These are phyloP conservation scores for Kodamaea kakaduensis DNA, from an alignment of 805 yeast genomes.

Conservation along the genomic window DNA sequence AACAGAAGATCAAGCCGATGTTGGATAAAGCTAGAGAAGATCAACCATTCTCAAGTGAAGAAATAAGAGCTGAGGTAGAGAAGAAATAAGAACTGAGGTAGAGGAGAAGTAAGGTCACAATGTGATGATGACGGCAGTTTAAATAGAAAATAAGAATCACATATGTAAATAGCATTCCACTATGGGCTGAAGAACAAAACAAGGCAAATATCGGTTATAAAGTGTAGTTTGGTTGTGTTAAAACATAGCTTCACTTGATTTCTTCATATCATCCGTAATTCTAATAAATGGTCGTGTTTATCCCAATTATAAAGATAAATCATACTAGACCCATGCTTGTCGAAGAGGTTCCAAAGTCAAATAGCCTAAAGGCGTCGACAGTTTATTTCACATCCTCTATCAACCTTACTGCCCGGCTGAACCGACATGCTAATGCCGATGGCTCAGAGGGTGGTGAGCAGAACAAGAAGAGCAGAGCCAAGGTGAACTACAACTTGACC, in stretches of 20 bases:
- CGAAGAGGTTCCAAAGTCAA: slow-evolving; percentile 38
- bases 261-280: no score
- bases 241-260: no score
- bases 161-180: no score
- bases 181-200: no score
- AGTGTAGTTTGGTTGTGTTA: no score
- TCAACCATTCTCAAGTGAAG: slow-evolving; percentile 61
- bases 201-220: no score
- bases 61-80: slow-evolving; percentile 24
- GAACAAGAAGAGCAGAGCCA: slow-evolving; percentile 33
- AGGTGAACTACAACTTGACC: slow-evolving; percentile 42
- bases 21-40: slow-evolving; percentile 86
- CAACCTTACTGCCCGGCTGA: slow-evolving; percentile 38
- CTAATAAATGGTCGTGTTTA: no score
- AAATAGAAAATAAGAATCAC: no score
- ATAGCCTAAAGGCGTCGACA: slow-evolving; percentile 30
- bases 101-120: slow-evolving; percentile 27
- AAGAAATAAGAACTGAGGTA: slow-evolving; percentile 25
- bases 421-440: slow-evolving; percentile 12
- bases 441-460: slow-evolving; percentile 17
- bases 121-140: no score
- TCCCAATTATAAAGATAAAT: not conserved
- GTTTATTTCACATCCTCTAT: slow-evolving; percentile 40
- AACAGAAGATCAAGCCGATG: slow-evolving; percentile 75
- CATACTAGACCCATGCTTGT: slow-evolving; percentile 29